These are phyloP conservation scores for Cupressus sempervirens DNA, from an alignment of 75 land plant genomes.

Conservation along the genomic window DNA sequence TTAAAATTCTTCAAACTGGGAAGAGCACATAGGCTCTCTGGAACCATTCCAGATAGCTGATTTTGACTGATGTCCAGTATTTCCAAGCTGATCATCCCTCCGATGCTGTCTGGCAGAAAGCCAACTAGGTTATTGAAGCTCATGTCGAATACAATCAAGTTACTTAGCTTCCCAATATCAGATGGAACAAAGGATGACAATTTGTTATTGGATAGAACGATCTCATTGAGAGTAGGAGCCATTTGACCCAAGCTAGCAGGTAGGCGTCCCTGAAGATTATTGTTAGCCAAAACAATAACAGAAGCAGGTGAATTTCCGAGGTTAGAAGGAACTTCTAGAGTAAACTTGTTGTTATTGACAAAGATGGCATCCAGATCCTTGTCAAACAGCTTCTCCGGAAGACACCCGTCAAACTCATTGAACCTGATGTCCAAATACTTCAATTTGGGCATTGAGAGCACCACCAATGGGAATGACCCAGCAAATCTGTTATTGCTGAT, in stretches of 20 bases:
- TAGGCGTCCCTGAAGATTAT: conserved; percentile 29
- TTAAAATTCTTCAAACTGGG: conserved; percentile 53
- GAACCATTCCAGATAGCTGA: conserved; percentile 59
- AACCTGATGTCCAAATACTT: conserved; percentile 8
- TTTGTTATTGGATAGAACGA: conserved; percentile 33
- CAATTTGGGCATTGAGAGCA: conserved; percentile 29
- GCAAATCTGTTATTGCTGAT: conserved; percentile 49
- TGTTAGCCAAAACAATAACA: conserved; percentile 52
- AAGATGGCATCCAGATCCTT: conserved; percentile 49
- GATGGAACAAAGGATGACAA: conserved; percentile 21
- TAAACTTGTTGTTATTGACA: conserved; percentile 48
- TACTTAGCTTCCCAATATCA: conserved; percentile 23
- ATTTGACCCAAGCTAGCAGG: conserved; percentile 32
- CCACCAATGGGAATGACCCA: conserved; percentile 44
- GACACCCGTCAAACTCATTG: conserved; percentile 30
- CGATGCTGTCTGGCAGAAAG: conserved; percentile 34
- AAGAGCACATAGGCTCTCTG: conserved; percentile 48
- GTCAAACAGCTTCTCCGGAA: conserved; percentile 36
- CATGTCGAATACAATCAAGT: conserved; percentile 37
- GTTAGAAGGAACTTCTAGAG: conserved; percentile 26
- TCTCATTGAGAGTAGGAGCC: conserved; percentile 37
- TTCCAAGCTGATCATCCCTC: conserved; percentile 46
- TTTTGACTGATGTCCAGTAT: conserved; percentile 65
- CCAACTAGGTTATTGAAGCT: conserved; percentile 38
- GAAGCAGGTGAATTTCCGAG: conserved; percentile 43